These are phyloP conservation scores for Apiosordaria backusii DNA, from an alignment of 495 filamentous ascomycete genomes.

Conservation along the genomic window DNA sequence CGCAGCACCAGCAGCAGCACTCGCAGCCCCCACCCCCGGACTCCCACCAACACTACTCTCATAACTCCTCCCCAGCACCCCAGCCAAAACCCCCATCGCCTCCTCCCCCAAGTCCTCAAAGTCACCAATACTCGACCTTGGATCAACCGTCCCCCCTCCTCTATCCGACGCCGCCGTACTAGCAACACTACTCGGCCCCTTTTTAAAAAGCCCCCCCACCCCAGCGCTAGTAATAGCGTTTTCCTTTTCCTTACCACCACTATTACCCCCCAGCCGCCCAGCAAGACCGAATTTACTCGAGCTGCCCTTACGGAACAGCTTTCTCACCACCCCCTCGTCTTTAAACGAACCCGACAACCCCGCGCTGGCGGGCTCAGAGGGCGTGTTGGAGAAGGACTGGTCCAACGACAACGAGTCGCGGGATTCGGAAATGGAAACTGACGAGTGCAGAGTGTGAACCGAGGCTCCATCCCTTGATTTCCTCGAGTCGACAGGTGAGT, in stretches of 20 bases:
- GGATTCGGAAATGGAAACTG: slow-evolving; percentile 54
- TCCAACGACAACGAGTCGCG: slow-evolving; percentile 66
- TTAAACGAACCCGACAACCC: slow-evolving; percentile 35
- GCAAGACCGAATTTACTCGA: slow-evolving; percentile 74
- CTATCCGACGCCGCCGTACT: slow-evolving; percentile 44
- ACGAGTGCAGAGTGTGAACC: slow-evolving; percentile 57
- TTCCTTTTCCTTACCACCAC: slow-evolving; percentile 36
- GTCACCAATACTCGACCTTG: slow-evolving; percentile 49
- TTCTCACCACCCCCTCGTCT: slow-evolving; percentile 58
- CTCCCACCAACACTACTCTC: slow-evolving; percentile 45
- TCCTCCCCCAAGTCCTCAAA: slow-evolving; percentile 43
- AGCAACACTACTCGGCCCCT: slow-evolving; percentile 49
- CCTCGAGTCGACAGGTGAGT: slow-evolving; percentile 61
- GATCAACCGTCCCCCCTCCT: slow-evolving; percentile 33
- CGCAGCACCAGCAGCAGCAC: slow-evolving; percentile 11
- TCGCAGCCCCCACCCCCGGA: slow-evolving; percentile 38
- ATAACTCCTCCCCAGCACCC: slow-evolving; percentile 38
- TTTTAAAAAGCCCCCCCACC: slow-evolving; percentile 57
- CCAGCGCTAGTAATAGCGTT: neutral
- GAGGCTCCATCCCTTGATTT: slow-evolving; percentile 51
- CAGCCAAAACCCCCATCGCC: slow-evolving; percentile 9
- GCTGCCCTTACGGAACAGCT: slow-evolving; percentile 75
- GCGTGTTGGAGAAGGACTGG: slow-evolving; percentile 60
- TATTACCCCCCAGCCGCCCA: slow-evolving; percentile 58
- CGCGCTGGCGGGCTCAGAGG: slow-evolving; percentile 56